Evolutionary conservation across 2,329 filamentous ascomycete species (phyloP).

Genomic region (Shiraia sp.): DNA sequence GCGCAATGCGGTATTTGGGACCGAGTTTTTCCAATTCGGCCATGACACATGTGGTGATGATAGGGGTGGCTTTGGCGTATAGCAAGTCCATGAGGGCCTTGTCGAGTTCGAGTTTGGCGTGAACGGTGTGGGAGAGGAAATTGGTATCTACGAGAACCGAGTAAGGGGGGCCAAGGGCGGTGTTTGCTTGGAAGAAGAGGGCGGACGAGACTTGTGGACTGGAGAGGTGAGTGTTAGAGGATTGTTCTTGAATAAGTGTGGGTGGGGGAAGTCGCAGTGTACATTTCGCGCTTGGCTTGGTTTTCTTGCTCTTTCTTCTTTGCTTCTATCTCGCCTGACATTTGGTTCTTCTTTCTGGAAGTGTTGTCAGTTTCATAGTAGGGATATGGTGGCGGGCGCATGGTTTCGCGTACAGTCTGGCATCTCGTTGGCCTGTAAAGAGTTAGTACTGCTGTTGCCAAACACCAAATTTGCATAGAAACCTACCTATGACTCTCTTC

Average conservation of each 20-base stretch:
- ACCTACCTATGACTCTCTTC: conserved; percentile 75
- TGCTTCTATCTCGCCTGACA: conserved; percentile 64
- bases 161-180: conserved; percentile 82
- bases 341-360: conserved; percentile 70
- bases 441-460: conserved; percentile 6
- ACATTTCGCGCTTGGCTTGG: conserved; percentile 75
- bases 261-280: conserved; percentile 30
- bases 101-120: conserved; percentile 84
- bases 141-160: conserved; percentile 60
- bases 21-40: conserved; percentile 89
- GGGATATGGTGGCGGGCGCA: conserved; percentile 6
- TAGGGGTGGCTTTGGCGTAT: conserved; percentile 86
- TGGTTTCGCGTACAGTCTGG: conserved; percentile 58
- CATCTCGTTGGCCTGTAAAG: conserved; percentile 65
- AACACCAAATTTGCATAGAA: background rate
- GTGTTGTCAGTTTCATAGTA: conserved; percentile 9
- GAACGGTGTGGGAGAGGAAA: conserved; percentile 71
- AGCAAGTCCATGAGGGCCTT: conserved; percentile 92
- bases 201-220: conserved; percentile 75
- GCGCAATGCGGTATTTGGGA: conserved; percentile 79
- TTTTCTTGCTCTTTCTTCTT: conserved; percentile 60
- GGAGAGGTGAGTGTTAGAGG: conserved; percentile 12
- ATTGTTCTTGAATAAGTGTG: conserved; percentile 5
- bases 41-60: conserved; percentile 78
- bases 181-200: conserved; percentile 63